Percentiles rank a stretch among this genome's conserved stretches.
These are phyloP conservation scores for Sugiyamaella smithiae DNA, from an alignment of 805 yeast genomes.

Conservation along the genomic window DNA sequence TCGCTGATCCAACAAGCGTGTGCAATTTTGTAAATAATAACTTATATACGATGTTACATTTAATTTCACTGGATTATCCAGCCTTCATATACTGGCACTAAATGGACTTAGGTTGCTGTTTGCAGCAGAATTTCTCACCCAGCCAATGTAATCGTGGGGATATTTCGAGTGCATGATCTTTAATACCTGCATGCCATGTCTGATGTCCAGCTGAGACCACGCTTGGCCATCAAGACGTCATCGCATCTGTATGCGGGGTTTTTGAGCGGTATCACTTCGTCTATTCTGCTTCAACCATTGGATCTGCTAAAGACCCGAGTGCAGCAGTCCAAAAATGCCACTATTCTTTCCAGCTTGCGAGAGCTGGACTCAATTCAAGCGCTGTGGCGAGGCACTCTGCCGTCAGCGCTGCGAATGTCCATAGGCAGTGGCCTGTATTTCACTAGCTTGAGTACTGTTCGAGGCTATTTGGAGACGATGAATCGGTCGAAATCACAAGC, in stretches of 20 bases:
- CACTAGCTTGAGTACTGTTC: constrained; percentile 60
- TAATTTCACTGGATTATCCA: too few relatives aligned
- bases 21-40: too few relatives aligned
- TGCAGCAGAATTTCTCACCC: too few relatives aligned
- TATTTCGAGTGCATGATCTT: too few relatives aligned
- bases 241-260: constrained; percentile 76
- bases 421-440: constrained; percentile 87
- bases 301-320: constrained; percentile 85
- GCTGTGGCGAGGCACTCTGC: constrained; percentile 92
- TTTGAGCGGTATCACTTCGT: constrained; percentile 76
- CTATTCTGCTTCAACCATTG: constrained; percentile 80
- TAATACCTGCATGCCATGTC: constrained; percentile 1
- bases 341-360: constrained; percentile 26
- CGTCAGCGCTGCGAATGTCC: constrained; percentile 86
- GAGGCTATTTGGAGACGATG: constrained; percentile 46
- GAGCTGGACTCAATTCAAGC: constrained; percentile 35
- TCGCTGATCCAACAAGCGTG: too few relatives aligned
- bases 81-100: too few relatives aligned
- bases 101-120: too few relatives aligned
- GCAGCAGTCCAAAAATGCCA: constrained; percentile 50
- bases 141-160: too few relatives aligned
- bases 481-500: not conserved
- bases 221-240: not conserved
- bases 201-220: not conserved
- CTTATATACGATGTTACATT: too few relatives aligned